Evolutionary conservation across 257 asterid species (phyloP).

Genomic region (Anisodus tanguticus): DNA sequence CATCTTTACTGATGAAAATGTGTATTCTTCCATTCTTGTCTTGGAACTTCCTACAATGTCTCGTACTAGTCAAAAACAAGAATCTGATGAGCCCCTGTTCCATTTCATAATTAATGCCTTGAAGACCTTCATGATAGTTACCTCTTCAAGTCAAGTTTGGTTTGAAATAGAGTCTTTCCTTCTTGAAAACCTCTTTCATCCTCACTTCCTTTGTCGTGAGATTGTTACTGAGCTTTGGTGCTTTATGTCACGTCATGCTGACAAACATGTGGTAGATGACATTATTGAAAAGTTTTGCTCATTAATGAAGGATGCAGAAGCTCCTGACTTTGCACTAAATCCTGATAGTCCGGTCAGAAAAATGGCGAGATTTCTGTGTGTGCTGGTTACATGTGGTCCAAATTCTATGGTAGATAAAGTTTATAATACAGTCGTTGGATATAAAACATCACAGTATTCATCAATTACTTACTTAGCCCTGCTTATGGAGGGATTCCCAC

Average conservation of each 20-base stretch:
- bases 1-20: conserved; percentile 60
- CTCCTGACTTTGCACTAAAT: conserved; percentile 55
- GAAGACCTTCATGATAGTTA: conserved; percentile 75
- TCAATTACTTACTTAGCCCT: conserved; percentile 58
- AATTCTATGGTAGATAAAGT: conserved; percentile 65
- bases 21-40: conserved; percentile 63
- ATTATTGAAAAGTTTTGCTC: conserved; percentile 64
- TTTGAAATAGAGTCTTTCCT: conserved; percentile 70
- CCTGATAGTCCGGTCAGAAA: conserved; percentile 66
- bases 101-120: conserved; percentile 61
- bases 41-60: conserved; percentile 51
- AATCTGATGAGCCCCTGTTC: conserved; percentile 63
- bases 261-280: conserved; percentile 51
- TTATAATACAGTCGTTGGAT: conserved; percentile 56
- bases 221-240: conserved; percentile 88
- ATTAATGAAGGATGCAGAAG: conserved; percentile 50
- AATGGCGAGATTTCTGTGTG: conserved; percentile 72
- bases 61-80: conserved; percentile 55
- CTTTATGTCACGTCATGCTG: conserved; percentile 81
- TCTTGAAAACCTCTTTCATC: conserved; percentile 78
- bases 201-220: conserved; percentile 84
- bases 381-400: conserved; percentile 60
- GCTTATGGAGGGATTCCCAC: conserved; percentile 89
- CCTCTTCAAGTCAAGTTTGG: conserved; percentile 77
- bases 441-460: conserved; percentile 47